phyloP scores from a whole-genome alignment of 2,329 filamentous ascomycete genomes.

The Colletotrichum somersetense region DNA sequence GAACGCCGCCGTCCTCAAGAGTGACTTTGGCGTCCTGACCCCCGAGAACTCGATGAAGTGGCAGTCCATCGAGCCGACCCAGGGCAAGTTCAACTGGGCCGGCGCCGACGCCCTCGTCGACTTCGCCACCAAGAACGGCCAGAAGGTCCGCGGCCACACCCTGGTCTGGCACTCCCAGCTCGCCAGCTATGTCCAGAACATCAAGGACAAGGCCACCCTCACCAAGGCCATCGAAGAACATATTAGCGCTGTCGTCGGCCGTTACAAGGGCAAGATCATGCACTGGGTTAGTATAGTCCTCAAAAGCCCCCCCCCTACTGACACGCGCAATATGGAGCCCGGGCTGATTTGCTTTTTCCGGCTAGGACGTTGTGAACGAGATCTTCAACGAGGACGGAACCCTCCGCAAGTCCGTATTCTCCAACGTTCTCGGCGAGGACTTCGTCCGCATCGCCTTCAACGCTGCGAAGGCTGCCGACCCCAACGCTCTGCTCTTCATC shows the following conservation, averaged over 20 bases:
- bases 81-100: not conserved
- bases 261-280: constrained; percentile 75
- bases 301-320: not conserved
- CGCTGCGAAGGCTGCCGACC: constrained; percentile 67
- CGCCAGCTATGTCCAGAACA: constrained; percentile 70
- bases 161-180: constrained; percentile 74
- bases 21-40: constrained; percentile 46
- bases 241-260: constrained; percentile 67
- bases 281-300: constrained; percentile 58
- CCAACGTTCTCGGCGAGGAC: not conserved
- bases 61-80: not conserved
- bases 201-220: constrained; percentile 64
- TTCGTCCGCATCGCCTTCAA: not conserved
- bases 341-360: not conserved
- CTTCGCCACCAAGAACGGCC: constrained; percentile 67
- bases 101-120: constrained; percentile 68
- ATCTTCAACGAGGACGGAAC: constrained; percentile 72
- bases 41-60: constrained; percentile 9
- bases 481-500: constrained; percentile 77
- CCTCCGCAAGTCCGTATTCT: constrained; percentile 48
- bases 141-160: constrained; percentile 74
- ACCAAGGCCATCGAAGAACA: constrained; percentile 70
- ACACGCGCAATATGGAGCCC: not conserved
- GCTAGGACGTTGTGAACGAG: constrained; percentile 72
- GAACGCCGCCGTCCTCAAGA: constrained; percentile 49